Conservation (phyloP, 2,329 filamentous ascomycete species). For the Teratosphaeria viscida region DNA sequence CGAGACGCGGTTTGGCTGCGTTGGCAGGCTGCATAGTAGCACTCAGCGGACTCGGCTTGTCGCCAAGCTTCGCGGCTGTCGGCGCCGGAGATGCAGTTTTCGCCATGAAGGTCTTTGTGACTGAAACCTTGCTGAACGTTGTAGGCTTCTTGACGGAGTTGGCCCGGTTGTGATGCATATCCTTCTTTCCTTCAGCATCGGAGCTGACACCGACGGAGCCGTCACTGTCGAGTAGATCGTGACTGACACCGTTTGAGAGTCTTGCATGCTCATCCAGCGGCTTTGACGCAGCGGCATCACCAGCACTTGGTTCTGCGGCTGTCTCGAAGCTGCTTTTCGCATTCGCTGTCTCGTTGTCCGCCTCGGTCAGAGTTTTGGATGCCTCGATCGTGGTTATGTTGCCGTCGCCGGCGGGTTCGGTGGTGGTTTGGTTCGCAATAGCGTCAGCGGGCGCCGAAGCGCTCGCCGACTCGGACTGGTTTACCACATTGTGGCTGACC, state of each 20-base stretch:
- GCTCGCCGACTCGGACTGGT: constrained; percentile 58
- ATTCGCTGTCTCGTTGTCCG: background rate
- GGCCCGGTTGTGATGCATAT: constrained; percentile 49
- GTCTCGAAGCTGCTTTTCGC: background rate
- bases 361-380: constrained; percentile 3
- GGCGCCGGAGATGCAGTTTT: constrained; percentile 52
- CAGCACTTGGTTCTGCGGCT: constrained; percentile 24
- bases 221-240: constrained; percentile 28
- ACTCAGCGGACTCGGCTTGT: constrained; percentile 33
- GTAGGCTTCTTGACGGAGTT: constrained; percentile 60
- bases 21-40: constrained; percentile 32
- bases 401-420: constrained; percentile 44
- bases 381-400: constrained; percentile 10
- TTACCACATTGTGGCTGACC: constrained; percentile 61
- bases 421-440: constrained; percentile 46
- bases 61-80: constrained; percentile 37
- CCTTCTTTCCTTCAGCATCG: constrained; percentile 58
- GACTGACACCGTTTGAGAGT: constrained; percentile 1
- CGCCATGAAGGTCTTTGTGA: constrained; percentile 76
- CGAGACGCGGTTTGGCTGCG: constrained; percentile 55
- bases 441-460: constrained; percentile 49
- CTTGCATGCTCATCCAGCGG: background rate
- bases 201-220: constrained; percentile 63
- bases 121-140: constrained; percentile 75
- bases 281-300: constrained; percentile 15